Evolutionary conservation across 2,329 filamentous ascomycete genomes (phyloP), one percentile per base, ranked within the genome.

Genomic region (Ceratocystiopsis minuta): DNA sequence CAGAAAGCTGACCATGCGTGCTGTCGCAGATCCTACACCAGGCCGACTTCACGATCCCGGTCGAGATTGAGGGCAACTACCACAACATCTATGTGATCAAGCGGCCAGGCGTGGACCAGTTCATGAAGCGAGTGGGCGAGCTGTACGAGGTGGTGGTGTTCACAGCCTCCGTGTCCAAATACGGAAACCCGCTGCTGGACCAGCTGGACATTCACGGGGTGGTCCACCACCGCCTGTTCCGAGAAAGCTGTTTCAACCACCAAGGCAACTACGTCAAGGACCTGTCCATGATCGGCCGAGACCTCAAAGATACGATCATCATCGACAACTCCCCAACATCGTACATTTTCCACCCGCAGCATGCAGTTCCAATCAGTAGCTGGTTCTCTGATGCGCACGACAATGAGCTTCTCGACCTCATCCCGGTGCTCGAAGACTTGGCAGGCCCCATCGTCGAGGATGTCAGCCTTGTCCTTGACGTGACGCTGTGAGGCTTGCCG

Each of bases 81-180:
- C 90, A 98, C 63, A 98, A 98, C 55, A 92, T 98, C 42, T 98
- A 98, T 57, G 90, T 98, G 50, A 98, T 98, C 60, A 98, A 98
- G 65, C 77, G 90, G 54, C 90, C 90, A n/a, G 90, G 90, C 42
- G 90, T 98, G 16, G 90, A 98, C 57, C 80, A 92, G 49, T 98
- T 98, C 61, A 95, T 98, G 85, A 96, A 96, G 68, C 72, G 90
- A 45, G 87, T 98, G 33, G 90, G 90, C 39, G 90, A 98, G 62
- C 69, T 98, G 39, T 98, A 96, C 55, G 90, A 98, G 63, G 88
- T 98, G 39, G 90, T 98, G 20, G 88, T 98, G 37, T 98, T 98
- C 58, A 98, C 90, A 35, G 90, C 90, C 41, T 98, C 90, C 10
- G 90, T 98, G 40, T 95, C 90, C 35, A 98, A 98, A 83, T 98